These are phyloP conservation scores for Xylaria hypoxylon DNA, from an alignment of 2,329 filamentous ascomycete species.

Conservation along the genomic window DNA sequence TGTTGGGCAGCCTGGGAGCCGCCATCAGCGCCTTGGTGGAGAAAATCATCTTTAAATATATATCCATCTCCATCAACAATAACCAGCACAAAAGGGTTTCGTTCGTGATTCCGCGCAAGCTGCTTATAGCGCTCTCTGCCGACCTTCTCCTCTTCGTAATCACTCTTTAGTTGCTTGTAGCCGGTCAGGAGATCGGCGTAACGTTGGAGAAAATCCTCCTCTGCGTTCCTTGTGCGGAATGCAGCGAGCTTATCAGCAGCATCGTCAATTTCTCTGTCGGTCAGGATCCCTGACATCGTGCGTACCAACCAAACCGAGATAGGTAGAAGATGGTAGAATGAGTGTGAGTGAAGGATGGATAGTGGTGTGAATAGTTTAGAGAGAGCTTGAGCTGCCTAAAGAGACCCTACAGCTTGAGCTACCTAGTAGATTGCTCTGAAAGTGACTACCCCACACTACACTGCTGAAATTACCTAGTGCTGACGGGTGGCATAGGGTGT, in stretches of 20 bases:
- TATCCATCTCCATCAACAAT: constrained; percentile 73
- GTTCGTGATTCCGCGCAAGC: constrained; percentile 60
- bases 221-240: constrained; percentile 47
- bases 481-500: no score
- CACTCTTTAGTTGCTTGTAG: constrained; percentile 66
- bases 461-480: background rate
- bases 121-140: constrained; percentile 67
- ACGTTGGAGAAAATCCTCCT: constrained; percentile 50
- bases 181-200: constrained; percentile 60
- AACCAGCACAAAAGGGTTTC: constrained; percentile 70
- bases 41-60: constrained; percentile 62
- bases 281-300: constrained; percentile 42
- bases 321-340: background rate
- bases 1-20: constrained; percentile 66
- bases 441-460: background rate
- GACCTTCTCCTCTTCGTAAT: constrained; percentile 68
- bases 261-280: constrained; percentile 47
- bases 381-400: constrained; percentile 4
- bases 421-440: background rate
- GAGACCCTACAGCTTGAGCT: constrained; percentile 2
- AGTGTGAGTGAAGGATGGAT: constrained; percentile 5
- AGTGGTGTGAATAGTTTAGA: background rate
- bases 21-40: constrained; percentile 62
- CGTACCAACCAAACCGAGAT: background rate
- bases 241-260: constrained; percentile 49